Evolutionary conservation across 345 rosid species (phyloP).

Genomic region (Toxicodendron radicans): DNA sequence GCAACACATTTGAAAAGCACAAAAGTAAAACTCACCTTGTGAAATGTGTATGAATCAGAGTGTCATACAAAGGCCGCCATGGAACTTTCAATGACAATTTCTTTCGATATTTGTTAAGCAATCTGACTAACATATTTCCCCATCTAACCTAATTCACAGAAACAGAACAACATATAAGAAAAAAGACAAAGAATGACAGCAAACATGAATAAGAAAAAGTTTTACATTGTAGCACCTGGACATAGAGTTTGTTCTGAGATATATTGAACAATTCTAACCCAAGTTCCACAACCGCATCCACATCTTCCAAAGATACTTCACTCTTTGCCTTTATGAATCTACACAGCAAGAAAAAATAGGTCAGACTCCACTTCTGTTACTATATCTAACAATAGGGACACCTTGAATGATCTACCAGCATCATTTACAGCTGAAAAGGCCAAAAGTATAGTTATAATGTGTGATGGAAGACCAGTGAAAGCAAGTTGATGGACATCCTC

Average conservation of each 20-base stretch:
- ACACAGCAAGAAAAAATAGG: slow-evolving; percentile 25
- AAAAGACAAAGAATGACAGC: slow-evolving; percentile 14
- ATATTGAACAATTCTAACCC: slow-evolving; percentile 73
- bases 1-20: neutral
- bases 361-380: slow-evolving; percentile 5
- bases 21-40: slow-evolving; percentile 52
- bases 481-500: neutral
- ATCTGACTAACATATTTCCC: slow-evolving; percentile 77
- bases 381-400: neutral
- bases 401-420: neutral
- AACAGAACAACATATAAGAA: slow-evolving; percentile 18
- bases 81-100: slow-evolving; percentile 69
- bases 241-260: slow-evolving; percentile 76
- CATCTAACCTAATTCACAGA: slow-evolving; percentile 78
- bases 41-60: slow-evolving; percentile 82
- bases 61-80: slow-evolving; percentile 94
- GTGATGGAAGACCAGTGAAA: neutral
- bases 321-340: slow-evolving; percentile 93
- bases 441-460: neutral
- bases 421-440: neutral
- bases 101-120: slow-evolving; percentile 77
- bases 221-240: slow-evolving; percentile 53
- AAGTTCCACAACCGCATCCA: slow-evolving; percentile 55
- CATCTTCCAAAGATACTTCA: slow-evolving; percentile 76
- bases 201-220: slow-evolving; percentile 13